Base-by-base conservation (phyloP, 2,329 filamentous ascomycete species). In the Fusarium staphyleae region DNA sequence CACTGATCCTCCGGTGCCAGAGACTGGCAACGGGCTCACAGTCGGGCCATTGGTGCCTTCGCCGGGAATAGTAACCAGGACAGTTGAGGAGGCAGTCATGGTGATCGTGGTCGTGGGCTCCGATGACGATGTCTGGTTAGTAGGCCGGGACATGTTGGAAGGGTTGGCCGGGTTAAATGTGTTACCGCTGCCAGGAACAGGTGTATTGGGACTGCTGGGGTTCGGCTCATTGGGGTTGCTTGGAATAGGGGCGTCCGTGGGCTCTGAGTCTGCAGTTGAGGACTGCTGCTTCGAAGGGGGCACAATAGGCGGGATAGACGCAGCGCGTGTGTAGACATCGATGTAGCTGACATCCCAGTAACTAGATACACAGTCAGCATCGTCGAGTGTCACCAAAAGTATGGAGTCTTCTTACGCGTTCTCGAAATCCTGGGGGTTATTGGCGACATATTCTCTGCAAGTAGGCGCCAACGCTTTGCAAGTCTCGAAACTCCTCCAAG, bases 321-420 rank as follows among this genome's bases (percentile, higher is more conserved):
- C 39, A 5, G 41, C 62, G 37, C 48, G 51, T 42, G 68, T 52
- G 49, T 81, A 83, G 15, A 79, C 72, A 24, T 83, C 78, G 51
- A 83, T 81, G 61, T 80, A 81, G 49, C 76, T 73, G 73, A 89
- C 75, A 62, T 88, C 66, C 83, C 84, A 73, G 69, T 77, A 71
- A 7, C 73, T 75, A 6, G 6, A 9, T 5, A 5, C 6, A 12
- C 15, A 18, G 12, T 59, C 19, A 55, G 35, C 8, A 32, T 35
- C 24, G 8, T 4, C 14, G 5, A 11, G 18, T 9, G 10, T 34
- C 15, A 18, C 22, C 5, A 16, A 5, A 13, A 14, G 13, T 15
- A 2, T 10, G 12, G 28, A 6, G 37, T 4, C 13, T 14, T 59
- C 73, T 71, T 54, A 75, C 62, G 74, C 67, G 14, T 75, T 74